phyloP scores from a whole-genome alignment of 108 stramenopile species.

The Pseudonitzschia multiseries region DNA sequence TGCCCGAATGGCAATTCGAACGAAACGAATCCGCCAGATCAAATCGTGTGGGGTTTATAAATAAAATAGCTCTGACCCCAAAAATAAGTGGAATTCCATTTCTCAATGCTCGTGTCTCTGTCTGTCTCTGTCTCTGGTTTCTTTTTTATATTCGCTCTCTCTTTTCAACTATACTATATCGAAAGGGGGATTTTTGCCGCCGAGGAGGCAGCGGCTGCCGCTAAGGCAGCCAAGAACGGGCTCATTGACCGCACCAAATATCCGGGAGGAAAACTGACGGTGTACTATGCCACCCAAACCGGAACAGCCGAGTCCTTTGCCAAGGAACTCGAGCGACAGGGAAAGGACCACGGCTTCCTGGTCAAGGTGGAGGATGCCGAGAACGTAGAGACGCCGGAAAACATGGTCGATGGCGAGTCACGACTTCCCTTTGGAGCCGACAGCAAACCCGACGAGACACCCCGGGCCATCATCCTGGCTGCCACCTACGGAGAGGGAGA shows the following conservation, averaged over 20 bases:
- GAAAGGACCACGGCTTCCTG: slow-evolving; percentile 76
- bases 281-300: slow-evolving; percentile 97
- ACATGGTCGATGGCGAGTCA: slow-evolving; percentile 56
- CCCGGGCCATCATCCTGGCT: slow-evolving; percentile 82
- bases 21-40: no score
- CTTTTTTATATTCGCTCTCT: no score
- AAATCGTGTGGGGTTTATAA: no score
- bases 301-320: slow-evolving; percentile 98
- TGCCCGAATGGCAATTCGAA: no score
- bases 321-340: slow-evolving; percentile 79
- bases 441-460: slow-evolving; percentile 31
- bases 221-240: neutral
- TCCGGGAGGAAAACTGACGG: slow-evolving; percentile 70
- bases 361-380: slow-evolving; percentile 87
- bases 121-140: no score
- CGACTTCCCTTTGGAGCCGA: slow-evolving; percentile 25
- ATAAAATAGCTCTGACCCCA: no score
- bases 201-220: neutral
- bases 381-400: slow-evolving; percentile 60
- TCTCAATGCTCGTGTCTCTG: no score
- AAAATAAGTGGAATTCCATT: no score
- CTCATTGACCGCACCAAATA: slow-evolving; percentile 39
- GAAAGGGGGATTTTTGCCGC: no score
- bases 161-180: no score
- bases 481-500: slow-evolving; percentile 99